phyloP scores from a whole-genome alignment of 306 rosid species.

The Cucumis hystrix region DNA sequence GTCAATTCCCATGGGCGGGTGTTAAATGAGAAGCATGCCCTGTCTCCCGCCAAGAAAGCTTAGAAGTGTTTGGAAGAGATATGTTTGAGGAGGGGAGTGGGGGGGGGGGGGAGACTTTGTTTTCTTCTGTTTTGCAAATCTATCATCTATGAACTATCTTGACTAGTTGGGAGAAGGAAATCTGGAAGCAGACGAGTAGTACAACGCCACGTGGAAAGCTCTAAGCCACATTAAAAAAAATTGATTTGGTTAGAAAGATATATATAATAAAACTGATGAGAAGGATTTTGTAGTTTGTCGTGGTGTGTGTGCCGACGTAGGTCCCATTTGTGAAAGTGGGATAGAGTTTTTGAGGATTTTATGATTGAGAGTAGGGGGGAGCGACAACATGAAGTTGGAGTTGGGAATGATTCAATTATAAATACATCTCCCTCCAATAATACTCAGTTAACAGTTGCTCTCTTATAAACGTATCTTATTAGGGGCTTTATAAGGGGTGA shows the following conservation, averaged over 20 bases:
- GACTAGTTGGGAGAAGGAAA: background rate
- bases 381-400: too few species aligned
- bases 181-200: background rate
- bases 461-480: too few species aligned
- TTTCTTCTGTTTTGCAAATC: background rate
- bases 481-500: too few species aligned
- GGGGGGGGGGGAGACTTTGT: background rate
- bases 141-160: background rate
- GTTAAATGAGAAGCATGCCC: background rate
- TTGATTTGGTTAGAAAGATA: background rate
- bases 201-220: background rate
- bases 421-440: too few species aligned
- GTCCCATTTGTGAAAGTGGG: background rate
- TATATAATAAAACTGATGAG: background rate
- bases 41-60: background rate
- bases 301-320: background rate
- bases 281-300: background rate
- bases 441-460: too few species aligned
- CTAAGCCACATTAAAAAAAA: background rate
- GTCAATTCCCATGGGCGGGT: conserved; percentile 36
- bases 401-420: too few species aligned
- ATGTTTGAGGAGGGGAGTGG: too few species aligned
- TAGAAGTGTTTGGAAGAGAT: too few species aligned
- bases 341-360: too few species aligned
- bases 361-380: too few species aligned